Percentiles rank a stretch among this genome's conserved stretches.
These are phyloP conservation scores for Blepharisma undulans DNA, from an alignment of 169 alveolate genomes.

Conservation along the genomic window DNA sequence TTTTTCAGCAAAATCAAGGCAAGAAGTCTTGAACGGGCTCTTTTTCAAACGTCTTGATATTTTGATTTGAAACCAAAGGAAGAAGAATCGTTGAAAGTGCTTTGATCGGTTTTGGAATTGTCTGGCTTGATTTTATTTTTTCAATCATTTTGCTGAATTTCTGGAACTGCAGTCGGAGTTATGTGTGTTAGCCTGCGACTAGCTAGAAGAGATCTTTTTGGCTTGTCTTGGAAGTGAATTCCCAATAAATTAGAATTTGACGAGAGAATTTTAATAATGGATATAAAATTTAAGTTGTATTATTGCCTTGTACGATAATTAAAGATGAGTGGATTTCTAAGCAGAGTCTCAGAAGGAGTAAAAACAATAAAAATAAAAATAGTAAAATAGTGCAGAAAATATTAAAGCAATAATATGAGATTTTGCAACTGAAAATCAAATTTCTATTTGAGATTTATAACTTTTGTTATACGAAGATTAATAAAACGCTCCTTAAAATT, in stretches of 20 bases:
- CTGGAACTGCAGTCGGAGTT: background rate
- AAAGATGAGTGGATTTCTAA: too few relatives aligned
- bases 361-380: too few relatives aligned
- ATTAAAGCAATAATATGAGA: too few relatives aligned
- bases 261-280: background rate
- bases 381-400: background rate
- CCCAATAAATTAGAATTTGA: background rate
- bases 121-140: background rate
- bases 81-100: background rate
- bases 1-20: background rate
- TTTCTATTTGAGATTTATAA: too few relatives aligned
- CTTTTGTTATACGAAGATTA: too few relatives aligned
- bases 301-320: too few relatives aligned
- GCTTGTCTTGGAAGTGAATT: background rate
- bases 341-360: background rate
- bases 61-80: background rate
- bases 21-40: background rate
- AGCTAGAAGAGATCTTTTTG: background rate
- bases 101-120: background rate
- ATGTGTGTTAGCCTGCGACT: background rate
- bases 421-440: too few relatives aligned
- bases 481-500: too few relatives aligned
- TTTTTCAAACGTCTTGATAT: constrained; percentile 29
- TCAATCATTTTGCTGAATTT: background rate
- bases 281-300: too few relatives aligned